A percentile compares a stretch with the other conserved stretches of the same genome.
These are phyloP conservation scores for Madurella mycetomatis DNA, from an alignment of 2,329 filamentous ascomycete genomes.

Conservation along the genomic window DNA sequence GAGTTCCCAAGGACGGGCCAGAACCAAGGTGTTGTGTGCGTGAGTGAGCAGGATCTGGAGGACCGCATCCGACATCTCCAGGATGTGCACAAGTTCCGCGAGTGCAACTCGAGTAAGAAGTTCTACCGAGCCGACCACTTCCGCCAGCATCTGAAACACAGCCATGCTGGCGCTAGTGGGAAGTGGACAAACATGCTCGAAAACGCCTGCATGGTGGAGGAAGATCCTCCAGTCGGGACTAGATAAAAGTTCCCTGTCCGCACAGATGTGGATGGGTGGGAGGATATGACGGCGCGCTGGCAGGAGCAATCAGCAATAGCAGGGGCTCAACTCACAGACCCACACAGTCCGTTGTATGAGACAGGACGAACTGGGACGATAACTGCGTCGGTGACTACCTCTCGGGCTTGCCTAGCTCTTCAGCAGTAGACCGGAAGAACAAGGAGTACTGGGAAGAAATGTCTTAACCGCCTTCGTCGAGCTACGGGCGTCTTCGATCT, in stretches of 20 bases:
- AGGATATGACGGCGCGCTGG: neutral
- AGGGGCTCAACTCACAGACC: no score
- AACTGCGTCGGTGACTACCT: no score
- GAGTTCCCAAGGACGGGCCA: slow-evolving; percentile 64
- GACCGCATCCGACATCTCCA: slow-evolving; percentile 80
- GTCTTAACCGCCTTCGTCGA: no score
- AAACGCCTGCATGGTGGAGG: slow-evolving; percentile 89
- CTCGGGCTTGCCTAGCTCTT: no score
- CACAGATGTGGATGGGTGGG: neutral
- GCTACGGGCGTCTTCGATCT: no score
- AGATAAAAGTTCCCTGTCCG: slow-evolving; percentile 23
- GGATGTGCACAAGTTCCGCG: slow-evolving; percentile 90
- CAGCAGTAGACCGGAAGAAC: no score
- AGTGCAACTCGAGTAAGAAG: slow-evolving; percentile 98
- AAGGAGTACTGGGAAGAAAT: no score
- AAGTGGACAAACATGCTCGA: slow-evolving; percentile 99
- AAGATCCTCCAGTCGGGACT: slow-evolving; percentile 60
- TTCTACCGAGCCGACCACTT: slow-evolving; percentile 98
- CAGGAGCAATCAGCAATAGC: neutral
- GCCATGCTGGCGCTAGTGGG: slow-evolving; percentile 89
- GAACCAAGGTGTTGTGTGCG: slow-evolving; percentile 28
- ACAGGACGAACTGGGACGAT: no score
- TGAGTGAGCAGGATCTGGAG: slow-evolving; percentile 85
- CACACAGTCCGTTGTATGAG: no score
- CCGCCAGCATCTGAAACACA: slow-evolving; percentile 96